A percentile compares a stretch with the other conserved stretches of the same genome.
Evolutionary conservation across 306 rosid genomes (phyloP).

Genomic region (Abrus pulchellus): DNA sequence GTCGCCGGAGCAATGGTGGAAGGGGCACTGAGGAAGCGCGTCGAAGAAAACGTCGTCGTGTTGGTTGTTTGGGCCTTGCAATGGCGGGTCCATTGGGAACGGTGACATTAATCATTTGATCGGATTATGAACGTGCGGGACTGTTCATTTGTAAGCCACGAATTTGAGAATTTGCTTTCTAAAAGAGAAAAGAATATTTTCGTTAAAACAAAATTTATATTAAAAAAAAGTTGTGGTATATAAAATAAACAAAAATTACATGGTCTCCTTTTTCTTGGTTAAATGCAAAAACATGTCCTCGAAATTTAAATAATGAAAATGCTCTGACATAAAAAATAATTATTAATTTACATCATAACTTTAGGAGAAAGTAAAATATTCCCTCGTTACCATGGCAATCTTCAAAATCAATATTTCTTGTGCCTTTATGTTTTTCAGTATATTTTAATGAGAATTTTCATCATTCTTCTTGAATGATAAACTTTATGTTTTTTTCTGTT

Average conservation of each 20-base stretch:
- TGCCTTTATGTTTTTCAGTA: too few species aligned
- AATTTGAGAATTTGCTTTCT: conserved; percentile 11
- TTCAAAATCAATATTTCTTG: too few species aligned
- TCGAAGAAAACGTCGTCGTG: conserved; percentile 66
- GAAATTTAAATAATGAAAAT: too few species aligned
- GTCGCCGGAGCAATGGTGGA: conserved; percentile 48
- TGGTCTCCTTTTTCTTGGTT: not conserved
- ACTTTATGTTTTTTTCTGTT: too few species aligned
- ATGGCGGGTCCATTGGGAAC: conserved; percentile 58
- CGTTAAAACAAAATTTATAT: not conserved
- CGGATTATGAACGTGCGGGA: not conserved
- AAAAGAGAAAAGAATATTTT: conserved; percentile 12
- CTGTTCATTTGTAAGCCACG: not conserved
- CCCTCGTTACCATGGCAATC: too few species aligned
- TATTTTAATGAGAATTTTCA: too few species aligned
- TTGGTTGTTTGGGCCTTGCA: conserved; percentile 49
- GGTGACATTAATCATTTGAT: not conserved
- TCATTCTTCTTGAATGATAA: too few species aligned
- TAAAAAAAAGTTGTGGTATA: not conserved
- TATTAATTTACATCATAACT: too few species aligned
- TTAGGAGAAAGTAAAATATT: too few species aligned
- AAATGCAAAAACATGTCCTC: too few species aligned
- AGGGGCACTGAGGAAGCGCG: conserved; percentile 55
- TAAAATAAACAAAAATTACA: not conserved
- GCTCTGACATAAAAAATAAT: too few species aligned